These are phyloP conservation scores for Amauroascus niger DNA, from an alignment of 2,329 filamentous ascomycete species.

Conservation along the genomic window DNA sequence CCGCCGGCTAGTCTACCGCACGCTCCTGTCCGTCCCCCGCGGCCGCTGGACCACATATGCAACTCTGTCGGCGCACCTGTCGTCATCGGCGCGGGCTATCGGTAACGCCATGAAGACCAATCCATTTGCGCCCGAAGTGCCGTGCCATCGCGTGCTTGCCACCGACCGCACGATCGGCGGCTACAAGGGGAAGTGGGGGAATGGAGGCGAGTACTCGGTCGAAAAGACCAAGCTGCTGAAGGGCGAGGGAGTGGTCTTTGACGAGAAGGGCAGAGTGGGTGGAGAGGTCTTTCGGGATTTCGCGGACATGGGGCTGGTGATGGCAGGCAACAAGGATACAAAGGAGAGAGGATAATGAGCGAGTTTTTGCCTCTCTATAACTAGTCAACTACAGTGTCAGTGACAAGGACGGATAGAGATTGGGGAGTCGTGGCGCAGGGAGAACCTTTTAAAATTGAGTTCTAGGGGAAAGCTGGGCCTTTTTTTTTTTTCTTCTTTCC, in stretches of 20 bases:
- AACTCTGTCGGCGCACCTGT: constrained; percentile 56
- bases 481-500: background rate
- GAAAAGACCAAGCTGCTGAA: constrained; percentile 36
- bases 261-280: constrained; percentile 33
- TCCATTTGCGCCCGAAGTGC: constrained; percentile 71
- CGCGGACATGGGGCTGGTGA: constrained; percentile 17
- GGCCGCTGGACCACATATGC: constrained; percentile 72
- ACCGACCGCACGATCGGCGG: constrained; percentile 53
- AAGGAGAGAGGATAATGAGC: background rate
- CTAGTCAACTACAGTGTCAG: too few species aligned
- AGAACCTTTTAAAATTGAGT: too few species aligned
- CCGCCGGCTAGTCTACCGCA: constrained; percentile 52
- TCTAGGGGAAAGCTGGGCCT: background rate
- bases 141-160: constrained; percentile 72
- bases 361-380: too few species aligned
- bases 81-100: constrained; percentile 64
- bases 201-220: constrained; percentile 35
- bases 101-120: constrained; percentile 68
- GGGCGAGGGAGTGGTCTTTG: constrained; percentile 39
- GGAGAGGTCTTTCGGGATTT: constrained; percentile 30
- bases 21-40: constrained; percentile 65
- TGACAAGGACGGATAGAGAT: too few species aligned
- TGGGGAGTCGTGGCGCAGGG: too few species aligned
- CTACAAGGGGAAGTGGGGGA: constrained; percentile 43
- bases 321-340: background rate